These are phyloP conservation scores for Epichloe bromicola DNA, from an alignment of 2,329 filamentous ascomycete genomes.

Conservation along the genomic window DNA sequence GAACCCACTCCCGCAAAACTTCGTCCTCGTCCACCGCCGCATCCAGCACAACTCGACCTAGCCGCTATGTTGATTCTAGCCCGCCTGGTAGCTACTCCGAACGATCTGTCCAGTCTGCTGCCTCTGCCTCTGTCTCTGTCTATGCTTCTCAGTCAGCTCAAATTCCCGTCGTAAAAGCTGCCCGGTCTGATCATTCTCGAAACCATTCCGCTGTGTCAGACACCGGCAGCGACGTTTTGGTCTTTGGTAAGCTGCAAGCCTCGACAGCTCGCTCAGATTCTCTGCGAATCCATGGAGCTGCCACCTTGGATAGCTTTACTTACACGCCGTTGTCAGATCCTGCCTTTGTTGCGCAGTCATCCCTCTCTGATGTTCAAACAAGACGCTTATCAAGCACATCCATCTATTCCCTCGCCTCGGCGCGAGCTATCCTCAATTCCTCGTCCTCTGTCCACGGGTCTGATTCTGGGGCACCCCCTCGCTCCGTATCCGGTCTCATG, in stretches of 20 bases:
- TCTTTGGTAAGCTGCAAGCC: constrained; percentile 25
- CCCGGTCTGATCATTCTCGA: constrained; percentile 29
- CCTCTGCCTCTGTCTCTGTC: constrained; percentile 20
- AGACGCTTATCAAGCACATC: constrained; percentile 65
- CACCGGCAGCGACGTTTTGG: constrained; percentile 25
- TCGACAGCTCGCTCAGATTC: constrained; percentile 35
- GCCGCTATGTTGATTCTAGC: constrained; percentile 45
- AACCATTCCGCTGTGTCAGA: constrained; percentile 30
- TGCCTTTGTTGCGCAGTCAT: constrained; percentile 30
- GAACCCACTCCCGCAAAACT: constrained; percentile 19
- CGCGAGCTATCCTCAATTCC: constrained; percentile 35
- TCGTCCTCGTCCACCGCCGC: constrained; percentile 29
- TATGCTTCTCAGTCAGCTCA: constrained; percentile 33
- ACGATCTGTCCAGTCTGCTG: constrained; percentile 49
- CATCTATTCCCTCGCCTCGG: constrained; percentile 55
- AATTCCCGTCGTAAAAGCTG: constrained; percentile 27
- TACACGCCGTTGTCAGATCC: constrained; percentile 34
- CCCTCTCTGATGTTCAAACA: constrained; percentile 37
- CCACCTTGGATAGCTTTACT: constrained; percentile 13
- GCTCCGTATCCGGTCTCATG: constrained; percentile 33
- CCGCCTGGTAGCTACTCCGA: constrained; percentile 44
- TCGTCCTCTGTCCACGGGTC: constrained; percentile 40
- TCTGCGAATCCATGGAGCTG: constrained; percentile 27
- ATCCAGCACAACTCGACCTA: constrained; percentile 34
- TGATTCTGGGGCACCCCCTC: constrained; percentile 29